phyloP scores from a whole-genome alignment of 345 rosid genomes.

The Citrus sinensis region DVS_A1.0 CM039167.1:27975501-27976000 shows the following conservation, averaged over 20 bases:
- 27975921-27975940: neutral
- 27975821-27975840: neutral
- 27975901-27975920: neutral
- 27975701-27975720: neutral
- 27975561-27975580: neutral
- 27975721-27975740: neutral
- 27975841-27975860: neutral
- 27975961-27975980: neutral
- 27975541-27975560: conserved; percentile 12
- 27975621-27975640: neutral
- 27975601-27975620: neutral
- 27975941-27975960: neutral
- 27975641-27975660: neutral
- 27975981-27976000: neutral
- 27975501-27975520: conserved; percentile 18
- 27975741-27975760: too few relatives aligned
- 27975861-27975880: neutral
- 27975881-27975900: neutral
- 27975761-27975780: neutral
- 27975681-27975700: neutral
- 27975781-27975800: too few relatives aligned
- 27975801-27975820: too few relatives aligned
- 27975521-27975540: conserved; percentile 18
- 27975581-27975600: neutral
- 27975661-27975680: neutral